Evolutionary conservation across 192 early-diverging fungal genomes (phyloP), one percentile per base, ranked within the genome.

Genomic region (Backusella australiensis): DNA sequence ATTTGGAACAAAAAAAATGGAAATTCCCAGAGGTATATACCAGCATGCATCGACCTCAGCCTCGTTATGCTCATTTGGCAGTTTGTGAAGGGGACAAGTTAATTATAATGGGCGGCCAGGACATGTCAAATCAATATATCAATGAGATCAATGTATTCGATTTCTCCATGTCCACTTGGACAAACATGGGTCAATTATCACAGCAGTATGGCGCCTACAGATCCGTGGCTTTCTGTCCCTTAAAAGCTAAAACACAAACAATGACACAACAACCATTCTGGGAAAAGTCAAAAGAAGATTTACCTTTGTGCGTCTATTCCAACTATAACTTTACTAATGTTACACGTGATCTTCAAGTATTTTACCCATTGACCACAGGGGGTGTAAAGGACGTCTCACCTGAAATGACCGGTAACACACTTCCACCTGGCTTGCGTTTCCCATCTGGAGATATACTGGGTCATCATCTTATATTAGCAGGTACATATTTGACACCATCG

Each of bases 281-380:
- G 66, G 75, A 76, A 32, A 44, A 75, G 26, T 32, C 38, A 53
- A 39, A n/a, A 41, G 41, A 46, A 6, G 86, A 88, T 68, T 39
- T 59, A 4, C 86, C 87, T 19, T 83, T 90, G 39, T 89, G 91
- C 46, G 81, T 94, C 67, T 93, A 93, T 77, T 92, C 91, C 73
- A 93, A 94, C 83, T 91, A 91, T 81, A 93, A 92, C 81, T 94
- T 94, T 75, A 87, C 88, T 1, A 84, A 90, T 36, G 92, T 94
- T 49, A 91, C 90, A 78, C 89, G 93, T 39, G 89, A 92, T 42
- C 86, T 94, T 39, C 90, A 92, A 79, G 79, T 92, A n/a, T 86
- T 81, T 41, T 83, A 36, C 84, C 67, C 44, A 82, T 82, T 36
- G 82, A 87, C 75, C 84, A 88, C 86, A 15, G 84, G 83, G 71